phyloP scores from a whole-genome alignment of 768 basidiomycete species.

The Paxillus ammoniavirescens region DNA sequence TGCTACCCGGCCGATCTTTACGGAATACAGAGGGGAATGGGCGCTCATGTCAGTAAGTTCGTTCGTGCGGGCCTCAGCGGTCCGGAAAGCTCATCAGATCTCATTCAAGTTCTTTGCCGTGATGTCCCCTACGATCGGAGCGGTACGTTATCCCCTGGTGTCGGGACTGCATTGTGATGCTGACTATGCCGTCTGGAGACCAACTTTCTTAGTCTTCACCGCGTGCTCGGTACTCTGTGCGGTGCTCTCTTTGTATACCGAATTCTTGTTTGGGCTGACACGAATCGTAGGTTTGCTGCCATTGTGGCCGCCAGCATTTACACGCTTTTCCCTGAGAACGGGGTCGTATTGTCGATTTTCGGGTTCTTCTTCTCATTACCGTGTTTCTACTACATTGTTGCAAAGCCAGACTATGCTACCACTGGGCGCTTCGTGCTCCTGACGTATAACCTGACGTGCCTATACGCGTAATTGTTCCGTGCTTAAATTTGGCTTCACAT shows the following conservation, averaged over 20 bases:
- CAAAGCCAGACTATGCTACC: constrained; percentile 71
- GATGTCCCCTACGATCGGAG: constrained; percentile 88
- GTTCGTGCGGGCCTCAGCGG: constrained; percentile 11
- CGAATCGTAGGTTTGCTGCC: constrained; percentile 65
- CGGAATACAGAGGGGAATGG: constrained; percentile 91
- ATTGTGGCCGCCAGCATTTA: constrained; percentile 71
- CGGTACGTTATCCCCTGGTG: constrained; percentile 44
- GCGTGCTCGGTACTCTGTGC: constrained; percentile 82
- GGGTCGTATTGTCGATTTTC: constrained; percentile 71
- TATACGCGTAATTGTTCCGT: constrained; percentile 49
- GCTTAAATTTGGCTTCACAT: background rate
- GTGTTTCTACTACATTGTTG: constrained; percentile 89
- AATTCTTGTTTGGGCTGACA: constrained; percentile 5
- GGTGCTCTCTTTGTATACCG: constrained; percentile 25
- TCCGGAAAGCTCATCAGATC: constrained; percentile 4
- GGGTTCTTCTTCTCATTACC: constrained; percentile 91
- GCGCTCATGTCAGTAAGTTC: constrained; percentile 81
- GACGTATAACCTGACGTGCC: constrained; percentile 87
- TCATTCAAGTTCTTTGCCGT: constrained; percentile 74
- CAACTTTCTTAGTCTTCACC: constrained; percentile 81
- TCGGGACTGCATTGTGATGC: constrained; percentile 6
- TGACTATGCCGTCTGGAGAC: constrained; percentile 48
- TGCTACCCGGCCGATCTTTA: constrained; percentile 69
- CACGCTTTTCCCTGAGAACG: constrained; percentile 71
- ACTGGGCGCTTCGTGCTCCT: constrained; percentile 79